A percentile compares a stretch with the other conserved stretches of the same genome.
Conservation (phyloP, 1,139 yeast genomes). For the Yamadazyma membranifaciens region DNA sequence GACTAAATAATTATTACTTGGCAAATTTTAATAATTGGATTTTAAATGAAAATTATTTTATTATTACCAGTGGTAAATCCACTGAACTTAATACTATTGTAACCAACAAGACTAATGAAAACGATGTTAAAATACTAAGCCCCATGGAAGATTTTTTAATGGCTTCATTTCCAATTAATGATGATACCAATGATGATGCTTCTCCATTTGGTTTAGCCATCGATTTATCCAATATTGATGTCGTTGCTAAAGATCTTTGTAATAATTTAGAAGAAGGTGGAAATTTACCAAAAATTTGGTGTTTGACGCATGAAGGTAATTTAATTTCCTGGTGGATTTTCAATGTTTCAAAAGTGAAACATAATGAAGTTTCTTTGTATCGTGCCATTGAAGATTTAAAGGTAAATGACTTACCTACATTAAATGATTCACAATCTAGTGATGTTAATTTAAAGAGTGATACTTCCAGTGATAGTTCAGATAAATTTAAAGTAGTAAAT, state of each 20-base stretch:
- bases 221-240: conserved; percentile 48
- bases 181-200: conserved; percentile 62
- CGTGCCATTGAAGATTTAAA: conserved; percentile 13
- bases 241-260: conserved; percentile 51
- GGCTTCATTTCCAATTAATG: conserved; percentile 70
- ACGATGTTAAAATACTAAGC: conserved; percentile 22
- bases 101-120: conserved; percentile 15
- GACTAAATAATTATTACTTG: conserved; percentile 51
- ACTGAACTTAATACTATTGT: conserved; percentile 53
- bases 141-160: conserved; percentile 67
- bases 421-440: background rate
- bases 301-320: conserved; percentile 61
- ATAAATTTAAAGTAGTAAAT: background rate
- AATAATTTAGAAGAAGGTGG: conserved; percentile 52
- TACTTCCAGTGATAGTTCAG: background rate
- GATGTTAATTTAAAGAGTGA: background rate
- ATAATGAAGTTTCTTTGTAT: conserved; percentile 21
- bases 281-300: conserved; percentile 62
- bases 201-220: conserved; percentile 68
- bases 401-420: background rate
- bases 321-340: conserved; percentile 66
- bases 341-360: conserved; percentile 46
- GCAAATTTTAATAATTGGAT: conserved; percentile 46
- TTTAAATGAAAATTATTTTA: conserved; percentile 21
- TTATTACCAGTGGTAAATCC: conserved; percentile 61